Percentiles rank a stretch among this genome's conserved stretches.
These are phyloP conservation scores for Cordyceps farinosa DNA, from an alignment of 2,329 filamentous ascomycete genomes.

Conservation along the genomic window DNA sequence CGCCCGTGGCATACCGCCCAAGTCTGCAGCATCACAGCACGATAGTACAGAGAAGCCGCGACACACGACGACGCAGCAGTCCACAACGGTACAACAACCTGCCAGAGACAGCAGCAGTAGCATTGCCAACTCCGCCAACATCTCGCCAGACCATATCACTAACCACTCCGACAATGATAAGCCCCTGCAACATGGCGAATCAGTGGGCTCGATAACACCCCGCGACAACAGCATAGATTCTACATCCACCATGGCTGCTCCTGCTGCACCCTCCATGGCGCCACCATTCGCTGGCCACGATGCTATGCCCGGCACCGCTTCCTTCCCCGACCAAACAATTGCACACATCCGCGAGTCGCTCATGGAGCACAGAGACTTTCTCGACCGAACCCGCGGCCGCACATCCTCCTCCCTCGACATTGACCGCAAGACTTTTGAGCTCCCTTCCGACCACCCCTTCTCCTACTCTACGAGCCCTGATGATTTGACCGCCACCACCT, in stretches of 20 bases:
- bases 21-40: not conserved
- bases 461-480: constrained; percentile 26
- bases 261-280: constrained; percentile 22
- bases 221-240: constrained; percentile 23
- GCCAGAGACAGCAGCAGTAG: not conserved
- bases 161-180: not conserved
- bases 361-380: constrained; percentile 33
- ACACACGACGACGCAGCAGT: not conserved
- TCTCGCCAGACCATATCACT: not conserved
- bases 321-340: constrained; percentile 31
- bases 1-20: constrained; percentile 17
- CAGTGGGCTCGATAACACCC: constrained; percentile 1
- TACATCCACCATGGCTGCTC: constrained; percentile 24
- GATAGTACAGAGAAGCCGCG: not conserved
- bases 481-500: constrained; percentile 26
- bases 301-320: constrained; percentile 30
- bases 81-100: not conserved
- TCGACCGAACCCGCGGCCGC: constrained; percentile 29
- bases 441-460: constrained; percentile 17
- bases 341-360: constrained; percentile 36
- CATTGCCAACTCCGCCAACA: not conserved
- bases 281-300: constrained; percentile 27
- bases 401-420: constrained; percentile 35
- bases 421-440: constrained; percentile 27
- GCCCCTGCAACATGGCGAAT: constrained; percentile 6